A percentile compares a stretch with the other conserved stretches of the same genome.
Conservation (phyloP, 352 stramenopile genomes). For the Elongisporangium senticosum region DNA sequence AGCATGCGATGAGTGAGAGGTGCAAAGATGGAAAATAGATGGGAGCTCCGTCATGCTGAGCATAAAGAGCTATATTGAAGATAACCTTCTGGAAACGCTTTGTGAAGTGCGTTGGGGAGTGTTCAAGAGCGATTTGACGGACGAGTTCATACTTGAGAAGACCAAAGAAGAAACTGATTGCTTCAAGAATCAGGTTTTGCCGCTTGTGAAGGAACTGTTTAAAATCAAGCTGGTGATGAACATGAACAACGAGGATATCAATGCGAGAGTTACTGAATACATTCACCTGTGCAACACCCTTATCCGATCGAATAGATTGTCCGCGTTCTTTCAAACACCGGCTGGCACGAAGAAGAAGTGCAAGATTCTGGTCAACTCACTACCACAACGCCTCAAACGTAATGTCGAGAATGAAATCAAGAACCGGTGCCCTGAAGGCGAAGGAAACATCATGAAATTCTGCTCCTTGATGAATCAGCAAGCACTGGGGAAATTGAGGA, state of each 20-base stretch:
- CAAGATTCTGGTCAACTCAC: constrained; percentile 12
- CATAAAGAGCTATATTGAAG: constrained; percentile 12
- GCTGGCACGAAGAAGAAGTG: constrained; percentile 5
- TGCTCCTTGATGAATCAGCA: neutral
- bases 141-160: constrained; percentile 8
- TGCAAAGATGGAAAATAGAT: constrained; percentile 13
- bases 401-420: constrained; percentile 8
- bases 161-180: constrained; percentile 6
- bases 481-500: constrained; percentile 3
- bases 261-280: constrained; percentile 3
- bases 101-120: constrained; percentile 11
- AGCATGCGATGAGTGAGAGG: constrained; percentile 7
- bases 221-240: constrained; percentile 11
- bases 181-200: constrained; percentile 11
- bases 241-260: constrained; percentile 7
- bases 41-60: constrained; percentile 6
- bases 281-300: no score
- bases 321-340: no score
- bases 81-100: constrained; percentile 7
- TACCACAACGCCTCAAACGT: no score
- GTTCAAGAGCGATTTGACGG: constrained; percentile 2
- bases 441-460: constrained; percentile 3
- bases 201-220: constrained; percentile 9
- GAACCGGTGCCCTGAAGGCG: constrained; percentile 7
- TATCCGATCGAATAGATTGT: no score